A percentile compares a stretch with the other conserved stretches of the same genome.
Conservation (phyloP, 768 basidiomycete species). For the Dioszegia crocea region DNA sequence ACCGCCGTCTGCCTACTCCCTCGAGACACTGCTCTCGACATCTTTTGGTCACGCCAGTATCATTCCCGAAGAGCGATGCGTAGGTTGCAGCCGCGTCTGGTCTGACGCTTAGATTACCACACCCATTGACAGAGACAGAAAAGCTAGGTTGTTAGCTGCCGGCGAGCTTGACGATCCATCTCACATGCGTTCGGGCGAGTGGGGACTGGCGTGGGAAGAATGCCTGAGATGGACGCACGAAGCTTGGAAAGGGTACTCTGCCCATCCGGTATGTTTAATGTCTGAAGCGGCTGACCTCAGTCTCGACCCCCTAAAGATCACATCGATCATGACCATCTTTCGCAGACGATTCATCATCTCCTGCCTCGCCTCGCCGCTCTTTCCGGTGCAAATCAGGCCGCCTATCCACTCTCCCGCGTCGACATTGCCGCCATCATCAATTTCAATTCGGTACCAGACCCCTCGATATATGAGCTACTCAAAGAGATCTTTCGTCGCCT, state of each 20-base stretch:
- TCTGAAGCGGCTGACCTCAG: background rate
- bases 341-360: background rate
- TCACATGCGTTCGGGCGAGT: constrained; percentile 11
- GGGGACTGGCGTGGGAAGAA: constrained; percentile 20
- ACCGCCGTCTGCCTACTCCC: constrained; percentile 27
- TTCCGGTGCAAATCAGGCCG: background rate
- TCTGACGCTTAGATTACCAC: constrained; percentile 21
- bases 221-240: constrained; percentile 3
- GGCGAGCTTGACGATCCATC: constrained; percentile 15
- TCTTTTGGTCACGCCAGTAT: constrained; percentile 15
- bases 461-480: background rate
- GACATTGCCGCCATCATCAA: background rate
- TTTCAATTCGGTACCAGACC: background rate
- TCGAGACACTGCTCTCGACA: constrained; percentile 19
- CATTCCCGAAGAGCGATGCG: constrained; percentile 27
- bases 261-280: constrained; percentile 12
- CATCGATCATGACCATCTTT: background rate
- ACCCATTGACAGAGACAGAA: constrained; percentile 10
- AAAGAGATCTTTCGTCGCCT: no score
- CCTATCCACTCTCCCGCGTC: background rate
- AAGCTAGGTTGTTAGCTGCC: constrained; percentile 2
- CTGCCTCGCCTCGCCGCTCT: background rate
- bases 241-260: constrained; percentile 15
- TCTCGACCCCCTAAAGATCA: background rate
- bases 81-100: background rate